A percentile compares a stretch with the other conserved stretches of the same genome.
Evolutionary conservation across 2,329 filamentous ascomycete genomes (phyloP).

Genomic region (Sclerotinia nivalis): DNA sequence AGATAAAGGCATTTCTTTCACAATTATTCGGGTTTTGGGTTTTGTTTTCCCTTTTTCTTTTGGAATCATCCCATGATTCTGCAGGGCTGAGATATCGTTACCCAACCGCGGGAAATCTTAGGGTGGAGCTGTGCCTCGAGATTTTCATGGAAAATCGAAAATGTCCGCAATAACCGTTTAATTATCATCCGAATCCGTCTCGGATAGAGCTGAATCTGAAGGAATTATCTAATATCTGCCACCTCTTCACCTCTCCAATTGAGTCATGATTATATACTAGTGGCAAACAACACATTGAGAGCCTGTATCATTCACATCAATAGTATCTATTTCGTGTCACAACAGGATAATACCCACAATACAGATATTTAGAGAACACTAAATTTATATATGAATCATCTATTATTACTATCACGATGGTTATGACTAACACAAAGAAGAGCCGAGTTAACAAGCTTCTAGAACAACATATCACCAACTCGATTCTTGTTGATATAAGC

Average conservation of each 20-base stretch:
- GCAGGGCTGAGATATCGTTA: conserved; percentile 13
- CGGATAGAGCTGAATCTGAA: neutral
- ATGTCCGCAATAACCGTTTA: conserved; percentile 8
- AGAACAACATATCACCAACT: neutral
- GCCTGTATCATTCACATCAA: neutral
- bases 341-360: neutral
- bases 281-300: neutral
- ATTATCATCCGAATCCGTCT: neutral
- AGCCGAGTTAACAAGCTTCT: neutral
- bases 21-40: neutral
- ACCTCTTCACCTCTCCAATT: neutral
- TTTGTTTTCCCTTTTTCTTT: neutral
- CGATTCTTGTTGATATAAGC: neutral
- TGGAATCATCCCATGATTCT: neutral
- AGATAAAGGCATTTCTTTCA: neutral
- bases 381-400: too few species aligned
- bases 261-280: neutral
- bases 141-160: conserved; percentile 11
- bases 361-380: neutral
- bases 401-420: neutral
- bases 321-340: neutral
- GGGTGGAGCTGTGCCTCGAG: neutral
- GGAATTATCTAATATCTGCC: neutral
- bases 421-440: neutral
- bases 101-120: neutral